phyloP scores from a whole-genome alignment of 202 grass and related monocot genomes.

The Setaria viridis region DNA sequence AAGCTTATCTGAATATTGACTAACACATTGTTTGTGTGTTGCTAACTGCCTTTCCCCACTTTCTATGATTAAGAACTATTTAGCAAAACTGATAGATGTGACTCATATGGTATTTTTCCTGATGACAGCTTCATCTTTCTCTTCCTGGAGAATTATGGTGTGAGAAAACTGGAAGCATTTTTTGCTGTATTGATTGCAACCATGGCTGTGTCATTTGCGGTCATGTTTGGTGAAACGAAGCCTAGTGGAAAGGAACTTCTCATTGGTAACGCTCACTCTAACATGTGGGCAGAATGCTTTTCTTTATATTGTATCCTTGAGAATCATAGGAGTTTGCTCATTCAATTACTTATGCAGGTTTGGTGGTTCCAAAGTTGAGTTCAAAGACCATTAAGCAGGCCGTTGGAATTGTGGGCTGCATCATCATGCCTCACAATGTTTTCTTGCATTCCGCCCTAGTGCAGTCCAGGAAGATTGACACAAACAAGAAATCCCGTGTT shows the following conservation, averaged over 20 bases:
- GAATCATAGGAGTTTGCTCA: slow-evolving; percentile 25
- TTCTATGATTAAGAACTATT: slow-evolving; percentile 11
- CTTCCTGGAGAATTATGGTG: slow-evolving; percentile 94
- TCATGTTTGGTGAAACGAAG: slow-evolving; percentile 95
- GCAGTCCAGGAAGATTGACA: slow-evolving; percentile 95
- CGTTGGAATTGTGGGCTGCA: slow-evolving; percentile 88
- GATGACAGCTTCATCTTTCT: slow-evolving; percentile 88
- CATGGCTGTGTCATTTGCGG: slow-evolving; percentile 83
- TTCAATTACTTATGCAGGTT: slow-evolving; percentile 53
- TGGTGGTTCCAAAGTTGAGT: slow-evolving; percentile 80
- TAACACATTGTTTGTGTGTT: not conserved
- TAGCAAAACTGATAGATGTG: slow-evolving; percentile 19
- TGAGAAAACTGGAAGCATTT: slow-evolving; percentile 96
- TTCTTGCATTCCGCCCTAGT: slow-evolving; percentile 97
- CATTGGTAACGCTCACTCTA: slow-evolving; percentile 60
- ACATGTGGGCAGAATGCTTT: slow-evolving; percentile 19
- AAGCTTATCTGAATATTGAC: slow-evolving; percentile 38
- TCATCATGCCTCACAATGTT: slow-evolving; percentile 97
- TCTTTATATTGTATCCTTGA: slow-evolving; percentile 29
- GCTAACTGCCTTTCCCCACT: not conserved
- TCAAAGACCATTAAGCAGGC: slow-evolving; percentile 87
- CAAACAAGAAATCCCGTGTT: slow-evolving; percentile 72
- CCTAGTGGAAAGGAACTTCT: slow-evolving; percentile 91
- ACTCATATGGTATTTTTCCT: slow-evolving; percentile 43
- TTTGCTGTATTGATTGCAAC: slow-evolving; percentile 83